Base-by-base conservation (phyloP, 179 eudicot genomes). In the Camellia oleifera region DNA sequence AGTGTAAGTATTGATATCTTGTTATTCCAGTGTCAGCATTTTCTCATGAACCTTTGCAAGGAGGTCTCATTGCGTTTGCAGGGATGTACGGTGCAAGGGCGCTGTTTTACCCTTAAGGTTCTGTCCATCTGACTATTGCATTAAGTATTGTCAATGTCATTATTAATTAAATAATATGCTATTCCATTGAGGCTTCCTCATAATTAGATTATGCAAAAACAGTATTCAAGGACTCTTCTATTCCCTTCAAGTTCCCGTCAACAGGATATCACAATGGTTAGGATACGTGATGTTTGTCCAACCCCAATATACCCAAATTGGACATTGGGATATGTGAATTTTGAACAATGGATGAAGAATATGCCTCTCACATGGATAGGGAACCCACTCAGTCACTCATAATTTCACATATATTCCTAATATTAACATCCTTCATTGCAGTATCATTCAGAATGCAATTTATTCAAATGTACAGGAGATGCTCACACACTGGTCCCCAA, bases 31-130 rank as follows among this genome's bases (percentile, higher is more conserved):
- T 69, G 86, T 82, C 92, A 90, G 65, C 82, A 79, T 72, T 96
- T 96, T 75, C 88, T 96, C 71, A 67, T 60, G 40, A 90, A 88
- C 68, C 93, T 96, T 45, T 92, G 97, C 90, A 94, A 94, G 91
- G 98, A 96, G 81, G 98, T 96, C 56, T 89, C 97, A 45, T 78
- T 94, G 83, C 97, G 98, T 61, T 83, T 96, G 88, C 97, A 86
- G 80, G 98, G 94, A 81, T 89, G 95, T 84, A 94, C 90, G 69
- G 89, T 89, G 77, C 91, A 83, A 77, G 99, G 99, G 81, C 91
- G 99, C 61, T 85, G 87, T 72, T 90, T 96, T 80, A 91, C 97
- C 18, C 84, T 94, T 69, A 96, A 94, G 97, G 97, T 93, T 48
- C 63, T 42, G 46, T 46, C 50, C 56, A n/a, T 63, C n/a, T 52